Evolutionary conservation across 2,329 filamentous ascomycete genomes (phyloP).

Genomic region (Calonectria montana): DNA sequence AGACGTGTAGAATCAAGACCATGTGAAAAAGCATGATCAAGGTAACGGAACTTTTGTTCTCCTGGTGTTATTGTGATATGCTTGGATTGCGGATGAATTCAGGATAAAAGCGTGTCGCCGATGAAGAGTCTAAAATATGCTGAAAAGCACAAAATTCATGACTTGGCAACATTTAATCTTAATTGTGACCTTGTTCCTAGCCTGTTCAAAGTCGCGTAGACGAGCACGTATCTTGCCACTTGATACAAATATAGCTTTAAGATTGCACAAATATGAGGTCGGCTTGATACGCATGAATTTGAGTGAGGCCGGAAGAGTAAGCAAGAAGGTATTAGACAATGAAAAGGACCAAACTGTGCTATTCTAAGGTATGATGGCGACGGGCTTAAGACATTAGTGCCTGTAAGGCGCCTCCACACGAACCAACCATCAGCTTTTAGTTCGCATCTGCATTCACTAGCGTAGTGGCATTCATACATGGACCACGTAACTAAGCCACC

Average conservation of each 20-base stretch:
- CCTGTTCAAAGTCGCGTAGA: background rate
- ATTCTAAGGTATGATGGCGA: background rate
- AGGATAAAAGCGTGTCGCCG: background rate
- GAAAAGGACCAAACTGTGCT: too few relatives aligned
- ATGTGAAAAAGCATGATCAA: background rate
- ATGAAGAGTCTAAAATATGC: background rate
- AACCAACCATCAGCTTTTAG: constrained; percentile 1
- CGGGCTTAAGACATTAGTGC: background rate
- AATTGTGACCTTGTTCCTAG: background rate
- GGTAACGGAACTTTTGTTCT: background rate
- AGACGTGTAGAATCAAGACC: too few relatives aligned
- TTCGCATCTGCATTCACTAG: background rate
- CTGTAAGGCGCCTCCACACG: background rate
- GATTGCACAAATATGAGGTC: background rate
- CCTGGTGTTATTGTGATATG: background rate
- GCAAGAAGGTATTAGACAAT: background rate
- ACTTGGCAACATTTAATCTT: background rate
- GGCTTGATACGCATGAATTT: too few relatives aligned
- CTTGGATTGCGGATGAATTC: background rate
- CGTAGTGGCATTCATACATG: background rate
- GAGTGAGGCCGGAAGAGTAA: background rate
- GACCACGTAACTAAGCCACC: background rate
- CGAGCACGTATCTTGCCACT: background rate
- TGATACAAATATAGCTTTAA: background rate
- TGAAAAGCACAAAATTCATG: background rate